A percentile compares a stretch with the other conserved stretches of the same genome.
These are phyloP conservation scores for Rhodotorula sp. DNA, from an alignment of 1,284 basidiomycete species.

Conservation along the genomic window DNA sequence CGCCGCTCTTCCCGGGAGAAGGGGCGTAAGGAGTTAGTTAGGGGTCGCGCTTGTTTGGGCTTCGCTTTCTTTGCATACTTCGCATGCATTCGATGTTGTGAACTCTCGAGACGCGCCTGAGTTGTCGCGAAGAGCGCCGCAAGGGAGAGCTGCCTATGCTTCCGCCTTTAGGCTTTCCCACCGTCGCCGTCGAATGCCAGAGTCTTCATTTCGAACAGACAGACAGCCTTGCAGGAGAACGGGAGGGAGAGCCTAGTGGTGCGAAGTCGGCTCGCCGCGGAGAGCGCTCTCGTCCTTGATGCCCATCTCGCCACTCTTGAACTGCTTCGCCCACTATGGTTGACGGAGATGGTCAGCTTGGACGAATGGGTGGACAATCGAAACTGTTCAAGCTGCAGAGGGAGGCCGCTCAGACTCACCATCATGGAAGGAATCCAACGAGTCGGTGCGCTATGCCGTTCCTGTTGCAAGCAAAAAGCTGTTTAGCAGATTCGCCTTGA, in stretches of 20 bases:
- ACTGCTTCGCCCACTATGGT: constrained; percentile 42
- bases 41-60: too few relatives aligned
- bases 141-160: too few relatives aligned
- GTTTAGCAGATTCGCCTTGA: background rate
- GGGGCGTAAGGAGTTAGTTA: too few relatives aligned
- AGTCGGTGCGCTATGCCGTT: constrained; percentile 52
- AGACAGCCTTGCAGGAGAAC: too few relatives aligned
- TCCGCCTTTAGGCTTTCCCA: too few relatives aligned
- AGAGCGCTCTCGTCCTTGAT: constrained; percentile 41
- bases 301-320: constrained; percentile 41
- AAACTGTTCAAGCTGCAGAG: background rate
- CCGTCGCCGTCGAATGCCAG: too few relatives aligned
- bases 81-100: too few relatives aligned
- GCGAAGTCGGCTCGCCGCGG: constrained; percentile 28
- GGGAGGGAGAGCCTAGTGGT: constrained; percentile 20
- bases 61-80: too few relatives aligned
- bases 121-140: too few relatives aligned
- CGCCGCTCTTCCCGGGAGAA: background rate
- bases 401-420: constrained; percentile 41
- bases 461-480: constrained; percentile 35
- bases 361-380: too few relatives aligned
- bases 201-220: too few relatives aligned
- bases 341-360: background rate
- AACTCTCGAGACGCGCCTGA: too few relatives aligned
- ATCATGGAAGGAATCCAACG: constrained; percentile 53